phyloP scores from a whole-genome alignment of 2,329 filamentous ascomycete genomes.

The Cladorrhinum sp. region DNA sequence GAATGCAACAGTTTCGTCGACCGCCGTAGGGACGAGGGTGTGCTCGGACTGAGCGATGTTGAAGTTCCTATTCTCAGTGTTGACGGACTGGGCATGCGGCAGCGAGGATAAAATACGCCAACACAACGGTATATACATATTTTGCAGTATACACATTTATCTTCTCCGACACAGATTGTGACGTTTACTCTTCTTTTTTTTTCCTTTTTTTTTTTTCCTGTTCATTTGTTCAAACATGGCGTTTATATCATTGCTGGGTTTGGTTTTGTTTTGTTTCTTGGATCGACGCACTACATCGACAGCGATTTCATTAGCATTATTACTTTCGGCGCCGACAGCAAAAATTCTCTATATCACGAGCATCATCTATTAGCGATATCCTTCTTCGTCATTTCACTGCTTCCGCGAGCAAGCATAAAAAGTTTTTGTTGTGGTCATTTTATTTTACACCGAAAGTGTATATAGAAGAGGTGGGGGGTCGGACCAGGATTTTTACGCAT shows the following conservation, averaged over 20 bases:
- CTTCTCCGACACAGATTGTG: too few species aligned
- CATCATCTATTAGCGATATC: not conserved
- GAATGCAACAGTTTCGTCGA: constrained; percentile 83
- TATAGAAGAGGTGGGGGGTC: not conserved
- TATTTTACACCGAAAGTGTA: not conserved
- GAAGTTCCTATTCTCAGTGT: constrained; percentile 66
- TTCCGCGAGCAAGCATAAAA: not conserved
- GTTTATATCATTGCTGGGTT: not conserved
- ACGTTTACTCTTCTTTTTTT: not conserved
- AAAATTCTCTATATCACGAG: not conserved
- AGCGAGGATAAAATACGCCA: constrained; percentile 16
- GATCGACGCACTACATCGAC: not conserved
- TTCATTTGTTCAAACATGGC: not conserved
- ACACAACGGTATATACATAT: not conserved
- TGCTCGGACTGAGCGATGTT: constrained; percentile 62
- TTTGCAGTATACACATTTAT: not conserved
- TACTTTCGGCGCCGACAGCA: not conserved
- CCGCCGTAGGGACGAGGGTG: constrained; percentile 69
- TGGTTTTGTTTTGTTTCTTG: not conserved
- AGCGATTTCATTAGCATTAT: not conserved
- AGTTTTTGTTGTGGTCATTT: not conserved
- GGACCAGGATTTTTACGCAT: not conserved
- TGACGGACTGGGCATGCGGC: constrained; percentile 50
- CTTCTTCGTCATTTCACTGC: not conserved
- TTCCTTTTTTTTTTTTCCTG: not conserved